Conservation (phyloP, 179 eudicot genomes). For the Monotropa hypopitys region DNA sequence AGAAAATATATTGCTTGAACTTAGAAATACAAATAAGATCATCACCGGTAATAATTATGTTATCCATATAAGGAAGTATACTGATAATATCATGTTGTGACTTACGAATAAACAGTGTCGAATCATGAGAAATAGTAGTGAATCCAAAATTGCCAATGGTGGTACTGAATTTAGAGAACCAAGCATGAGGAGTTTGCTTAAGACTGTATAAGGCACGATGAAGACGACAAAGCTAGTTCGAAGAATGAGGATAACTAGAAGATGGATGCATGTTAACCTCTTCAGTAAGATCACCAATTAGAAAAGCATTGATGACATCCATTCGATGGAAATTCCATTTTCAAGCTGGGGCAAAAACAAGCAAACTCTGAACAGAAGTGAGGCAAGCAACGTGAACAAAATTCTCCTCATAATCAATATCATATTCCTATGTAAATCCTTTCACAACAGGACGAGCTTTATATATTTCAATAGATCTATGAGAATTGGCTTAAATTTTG, state of each 20-base stretch:
- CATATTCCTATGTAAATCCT: background rate
- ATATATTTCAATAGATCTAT: no score
- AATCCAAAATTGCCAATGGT: background rate
- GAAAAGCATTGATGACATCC: no score
- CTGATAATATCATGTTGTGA: background rate
- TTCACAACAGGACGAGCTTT: background rate
- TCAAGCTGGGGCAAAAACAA: background rate
- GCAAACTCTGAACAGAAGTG: background rate
- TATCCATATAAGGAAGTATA: background rate
- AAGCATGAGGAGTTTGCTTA: background rate
- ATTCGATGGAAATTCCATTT: background rate
- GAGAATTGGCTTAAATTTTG: background rate
- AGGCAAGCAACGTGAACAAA: background rate
- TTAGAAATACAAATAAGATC: no score
- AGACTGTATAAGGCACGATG: background rate
- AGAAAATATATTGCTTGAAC: no score
- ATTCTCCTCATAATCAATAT: background rate
- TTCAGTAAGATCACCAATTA: no score
- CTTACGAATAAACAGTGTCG: background rate
- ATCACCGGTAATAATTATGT: background rate
- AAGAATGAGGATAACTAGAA: no score
- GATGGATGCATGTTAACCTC: no score
- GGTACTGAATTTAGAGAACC: background rate
- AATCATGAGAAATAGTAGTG: background rate
- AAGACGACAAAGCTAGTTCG: background rate